Base-by-base conservation (phyloP, 371 early-diverging fungal genomes). In the Catenaria anguillulae region DNA sequence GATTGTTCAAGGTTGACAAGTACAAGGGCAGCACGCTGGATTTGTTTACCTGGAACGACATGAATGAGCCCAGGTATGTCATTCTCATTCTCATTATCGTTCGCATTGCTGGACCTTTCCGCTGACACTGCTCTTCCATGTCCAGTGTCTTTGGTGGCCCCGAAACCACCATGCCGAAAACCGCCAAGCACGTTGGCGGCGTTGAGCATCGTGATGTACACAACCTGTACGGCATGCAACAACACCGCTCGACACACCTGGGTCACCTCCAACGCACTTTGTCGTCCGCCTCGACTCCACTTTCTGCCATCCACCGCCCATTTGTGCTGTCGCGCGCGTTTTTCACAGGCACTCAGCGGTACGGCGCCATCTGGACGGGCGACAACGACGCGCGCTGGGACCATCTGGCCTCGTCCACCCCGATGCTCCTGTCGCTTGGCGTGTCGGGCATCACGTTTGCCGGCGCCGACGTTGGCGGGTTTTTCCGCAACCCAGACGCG, bases 381-480 rank as follows among this genome's bases (percentile, higher is more conserved):
- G 93, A 93, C 67, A 93, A 90, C 65, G 70, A 77, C 62, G 91
- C 89, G 2, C 65, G 75, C 10, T 93, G 93, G 93, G 84, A 84
- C 34, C 85, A 90, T 36, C 68, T 93, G 19, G 77, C 73, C 40
- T 72, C 78, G 10, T 78, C 89, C 1, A 78, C 82, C 35, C 90
- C 92, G 5, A 91, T 91, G 92, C 71, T 89, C 15, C 68, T 93
- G 55, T 70, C 85, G 24, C 81, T 87, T 54, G 77, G 85, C 63
- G 63, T 87, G 33, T 73, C 82, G 43, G 94, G 92, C 56, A 68
- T 90, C 34, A 69, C 83, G 8, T 91, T 93, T 65, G 71, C 77
- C 23, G 93, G 93, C 60, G 90, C 91, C 56, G 92, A 93, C 73
- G 86, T 91, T 34, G 91, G 92, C 60, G 94, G 94, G 24, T 93